Conservation (phyloP, 2,329 filamentous ascomycete species). For the Malbranchea zuffiana region DNA sequence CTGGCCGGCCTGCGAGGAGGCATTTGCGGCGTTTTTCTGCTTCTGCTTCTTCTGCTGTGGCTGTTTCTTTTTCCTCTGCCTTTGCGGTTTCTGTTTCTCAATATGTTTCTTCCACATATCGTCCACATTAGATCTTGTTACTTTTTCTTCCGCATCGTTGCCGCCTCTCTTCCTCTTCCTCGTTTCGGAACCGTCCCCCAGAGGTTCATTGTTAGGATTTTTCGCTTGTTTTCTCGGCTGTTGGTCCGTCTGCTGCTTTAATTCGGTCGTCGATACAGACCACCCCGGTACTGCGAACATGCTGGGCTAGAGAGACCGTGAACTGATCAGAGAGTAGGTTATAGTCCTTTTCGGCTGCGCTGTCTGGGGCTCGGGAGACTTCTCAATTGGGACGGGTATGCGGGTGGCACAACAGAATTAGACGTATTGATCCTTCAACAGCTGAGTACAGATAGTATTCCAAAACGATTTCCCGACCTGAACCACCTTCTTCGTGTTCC, state of each 20-base stretch:
- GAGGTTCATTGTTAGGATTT: slow-evolving; percentile 19
- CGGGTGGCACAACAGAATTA: too few species aligned
- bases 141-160: slow-evolving; percentile 24
- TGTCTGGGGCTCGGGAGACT: too few species aligned
- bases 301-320: too few species aligned
- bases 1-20: not conserved
- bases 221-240: slow-evolving; percentile 41
- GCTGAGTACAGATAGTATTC: too few species aligned
- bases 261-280: slow-evolving; percentile 61
- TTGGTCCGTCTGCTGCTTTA: slow-evolving; percentile 57
- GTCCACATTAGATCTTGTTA: slow-evolving; percentile 60
- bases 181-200: slow-evolving; percentile 23
- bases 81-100: slow-evolving; percentile 48
- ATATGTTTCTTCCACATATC: slow-evolving; percentile 72
- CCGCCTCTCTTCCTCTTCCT: slow-evolving; percentile 41
- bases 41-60: slow-evolving; percentile 18
- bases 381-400: too few species aligned
- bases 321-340: too few species aligned
- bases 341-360: too few species aligned
- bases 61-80: slow-evolving; percentile 23
- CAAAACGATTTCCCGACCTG: too few species aligned
- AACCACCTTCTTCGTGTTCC: too few species aligned
- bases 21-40: slow-evolving; percentile 2
- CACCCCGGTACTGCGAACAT: slow-evolving; percentile 92
- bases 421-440: too few species aligned